Percentiles rank a stretch among this genome's conserved stretches.
These are phyloP conservation scores for Dendrobium officinale DNA, from an alignment of 106 monocot species.

Conservation along the genomic window DNA sequence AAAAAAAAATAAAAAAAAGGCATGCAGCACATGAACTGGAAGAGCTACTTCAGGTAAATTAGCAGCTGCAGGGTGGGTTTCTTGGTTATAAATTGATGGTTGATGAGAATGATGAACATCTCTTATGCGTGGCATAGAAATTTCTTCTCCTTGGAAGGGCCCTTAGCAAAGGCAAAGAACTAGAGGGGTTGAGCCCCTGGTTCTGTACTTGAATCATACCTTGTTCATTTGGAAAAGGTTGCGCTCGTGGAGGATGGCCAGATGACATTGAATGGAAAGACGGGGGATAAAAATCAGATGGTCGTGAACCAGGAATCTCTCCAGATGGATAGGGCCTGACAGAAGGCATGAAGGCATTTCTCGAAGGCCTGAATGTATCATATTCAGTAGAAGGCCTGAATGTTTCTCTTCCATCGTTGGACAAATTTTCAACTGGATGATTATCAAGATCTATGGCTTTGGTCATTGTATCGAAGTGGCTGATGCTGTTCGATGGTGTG, in stretches of 20 bases:
- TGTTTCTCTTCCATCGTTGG: background rate
- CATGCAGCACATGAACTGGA: too few species aligned
- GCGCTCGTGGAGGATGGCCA: slow-evolving; percentile 10
- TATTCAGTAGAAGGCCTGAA: slow-evolving; percentile 10
- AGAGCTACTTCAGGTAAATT: slow-evolving; percentile 15
- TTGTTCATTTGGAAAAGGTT: background rate
- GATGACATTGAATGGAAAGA: slow-evolving; percentile 10
- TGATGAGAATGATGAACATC: slow-evolving; percentile 21
- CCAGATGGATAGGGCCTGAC: slow-evolving; percentile 10
- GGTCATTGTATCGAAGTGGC: background rate
- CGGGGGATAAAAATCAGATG: background rate
- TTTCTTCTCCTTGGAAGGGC: slow-evolving; percentile 22
- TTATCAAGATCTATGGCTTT: slow-evolving; percentile 10
- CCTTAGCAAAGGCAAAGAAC: slow-evolving; percentile 9
- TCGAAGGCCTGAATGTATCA: background rate
- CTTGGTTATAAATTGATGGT: slow-evolving; percentile 25
- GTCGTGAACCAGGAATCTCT: slow-evolving; percentile 8
- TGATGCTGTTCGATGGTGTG: background rate
- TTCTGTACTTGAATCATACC: slow-evolving; percentile 8
- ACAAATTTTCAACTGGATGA: slow-evolving; percentile 12
- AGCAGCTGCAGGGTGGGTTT: slow-evolving; percentile 10
- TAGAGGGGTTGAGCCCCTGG: slow-evolving; percentile 2
- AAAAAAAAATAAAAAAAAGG: too few species aligned
- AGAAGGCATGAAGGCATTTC: slow-evolving; percentile 11
- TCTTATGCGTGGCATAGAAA: slow-evolving; percentile 6